These are phyloP conservation scores for Dispira parvispora DNA, from an alignment of 192 early-diverging fungal genomes.

Conservation along the genomic window DNA sequence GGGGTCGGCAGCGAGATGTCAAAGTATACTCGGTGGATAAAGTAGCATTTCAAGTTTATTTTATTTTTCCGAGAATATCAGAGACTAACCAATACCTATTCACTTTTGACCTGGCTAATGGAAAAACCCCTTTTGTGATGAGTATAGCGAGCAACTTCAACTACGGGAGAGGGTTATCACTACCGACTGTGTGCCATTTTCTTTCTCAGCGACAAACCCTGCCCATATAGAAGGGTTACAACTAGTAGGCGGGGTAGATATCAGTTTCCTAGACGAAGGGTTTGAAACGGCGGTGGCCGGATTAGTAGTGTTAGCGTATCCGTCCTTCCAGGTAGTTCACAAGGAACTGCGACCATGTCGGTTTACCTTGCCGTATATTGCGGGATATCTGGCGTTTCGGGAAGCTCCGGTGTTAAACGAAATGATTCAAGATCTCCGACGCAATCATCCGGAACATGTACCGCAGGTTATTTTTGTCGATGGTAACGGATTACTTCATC, in stretches of 20 bases:
- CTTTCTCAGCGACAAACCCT: too few species aligned
- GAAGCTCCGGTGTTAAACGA: constrained; percentile 47
- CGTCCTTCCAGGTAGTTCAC: constrained; percentile 36
- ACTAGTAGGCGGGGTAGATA: constrained; percentile 60
- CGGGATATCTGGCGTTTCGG: constrained; percentile 85
- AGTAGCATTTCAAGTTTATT: too few species aligned
- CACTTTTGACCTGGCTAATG: too few species aligned
- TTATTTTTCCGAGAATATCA: too few species aligned
- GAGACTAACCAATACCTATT: too few species aligned
- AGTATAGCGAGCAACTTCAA: too few species aligned
- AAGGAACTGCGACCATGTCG: constrained; percentile 32
- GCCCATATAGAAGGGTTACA: constrained; percentile 15
- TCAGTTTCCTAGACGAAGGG: constrained; percentile 45
- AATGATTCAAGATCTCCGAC: constrained; percentile 36
- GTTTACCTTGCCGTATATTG: constrained; percentile 62
- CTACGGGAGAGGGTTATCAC: too few species aligned
- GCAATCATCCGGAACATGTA: constrained; percentile 29
- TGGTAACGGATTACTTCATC: constrained; percentile 79
- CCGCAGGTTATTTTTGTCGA: constrained; percentile 75
- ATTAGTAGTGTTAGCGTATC: constrained; percentile 39
- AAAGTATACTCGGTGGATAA: too few species aligned
- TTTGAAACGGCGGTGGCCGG: constrained; percentile 49
- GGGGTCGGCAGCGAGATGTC: too few species aligned
- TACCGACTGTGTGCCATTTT: too few species aligned
- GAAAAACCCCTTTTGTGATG: too few species aligned